These are phyloP conservation scores for Pholiota microspora DNA, from an alignment of 768 basidiomycete genomes.

Conservation along the genomic window DNA sequence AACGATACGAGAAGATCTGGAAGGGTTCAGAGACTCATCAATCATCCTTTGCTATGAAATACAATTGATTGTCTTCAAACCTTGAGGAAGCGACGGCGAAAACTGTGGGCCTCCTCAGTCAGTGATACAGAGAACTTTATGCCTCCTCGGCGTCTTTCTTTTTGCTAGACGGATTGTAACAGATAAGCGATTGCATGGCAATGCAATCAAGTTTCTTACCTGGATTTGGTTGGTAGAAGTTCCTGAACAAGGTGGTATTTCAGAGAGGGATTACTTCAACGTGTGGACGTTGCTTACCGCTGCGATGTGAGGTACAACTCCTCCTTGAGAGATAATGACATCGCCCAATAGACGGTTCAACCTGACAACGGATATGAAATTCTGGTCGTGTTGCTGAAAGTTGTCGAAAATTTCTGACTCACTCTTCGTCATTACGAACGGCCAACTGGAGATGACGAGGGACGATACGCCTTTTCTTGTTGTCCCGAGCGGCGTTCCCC, in stretches of 20 bases:
- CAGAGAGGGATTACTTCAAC: background rate
- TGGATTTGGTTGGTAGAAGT: slow-evolving; percentile 41
- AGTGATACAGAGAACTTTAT: slow-evolving; percentile 13
- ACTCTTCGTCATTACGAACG: slow-evolving; percentile 94
- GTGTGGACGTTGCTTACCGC: slow-evolving; percentile 26
- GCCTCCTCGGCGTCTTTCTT: slow-evolving; percentile 41
- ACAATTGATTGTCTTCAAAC: too few species aligned
- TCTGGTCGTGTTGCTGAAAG: background rate
- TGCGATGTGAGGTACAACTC: slow-evolving; percentile 83
- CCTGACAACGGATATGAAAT: slow-evolving; percentile 26
- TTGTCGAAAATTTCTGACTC: background rate
- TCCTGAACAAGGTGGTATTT: slow-evolving; percentile 25
- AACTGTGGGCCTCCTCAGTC: slow-evolving; percentile 10
- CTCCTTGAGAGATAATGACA: slow-evolving; percentile 94
- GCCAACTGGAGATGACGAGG: slow-evolving; percentile 94
- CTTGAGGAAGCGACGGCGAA: too few species aligned
- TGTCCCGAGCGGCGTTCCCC: slow-evolving; percentile 86
- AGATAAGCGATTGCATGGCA: too few species aligned
- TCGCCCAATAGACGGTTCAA: slow-evolving; percentile 70
- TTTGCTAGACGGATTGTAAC: slow-evolving; percentile 24
- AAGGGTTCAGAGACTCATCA: too few species aligned
- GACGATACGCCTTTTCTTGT: slow-evolving; percentile 95
- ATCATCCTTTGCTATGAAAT: too few species aligned
- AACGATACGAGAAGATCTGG: too few species aligned
- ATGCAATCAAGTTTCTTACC: too few species aligned